Percentiles rank a stretch among this genome's conserved stretches.
These are phyloP conservation scores for Iris pallida DNA, from an alignment of 116 monocot genomes.

Conservation along the genomic window DNA sequence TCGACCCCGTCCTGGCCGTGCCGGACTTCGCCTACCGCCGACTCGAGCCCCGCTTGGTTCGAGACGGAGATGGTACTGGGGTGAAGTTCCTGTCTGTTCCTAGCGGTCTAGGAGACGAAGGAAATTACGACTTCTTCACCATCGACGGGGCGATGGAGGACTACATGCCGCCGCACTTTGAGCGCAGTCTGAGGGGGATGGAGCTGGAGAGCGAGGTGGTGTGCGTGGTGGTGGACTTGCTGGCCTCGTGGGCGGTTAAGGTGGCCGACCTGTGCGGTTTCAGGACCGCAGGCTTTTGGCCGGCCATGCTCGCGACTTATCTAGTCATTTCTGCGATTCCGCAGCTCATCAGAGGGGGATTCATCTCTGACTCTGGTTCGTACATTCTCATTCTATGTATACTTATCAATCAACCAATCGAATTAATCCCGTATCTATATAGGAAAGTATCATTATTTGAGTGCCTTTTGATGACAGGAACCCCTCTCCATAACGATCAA, in stretches of 20 bases:
- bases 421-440: no score
- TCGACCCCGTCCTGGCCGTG: constrained; percentile 30
- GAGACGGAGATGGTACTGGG: neutral
- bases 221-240: constrained; percentile 58
- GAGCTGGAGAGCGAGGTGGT: constrained; percentile 6
- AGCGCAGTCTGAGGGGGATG: constrained; percentile 17
- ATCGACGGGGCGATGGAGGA: constrained; percentile 55
- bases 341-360: constrained; percentile 30
- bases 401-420: no score
- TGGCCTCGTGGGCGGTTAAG: constrained; percentile 62
- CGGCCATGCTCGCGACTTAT: constrained; percentile 63
- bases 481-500: constrained; percentile 1
- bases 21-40: constrained; percentile 58
- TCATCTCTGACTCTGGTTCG: constrained; percentile 46
- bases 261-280: constrained; percentile 34
- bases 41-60: neutral
- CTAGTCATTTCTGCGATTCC: constrained; percentile 43
- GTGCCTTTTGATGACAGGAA: neutral
- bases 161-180: constrained; percentile 43
- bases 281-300: constrained; percentile 60
- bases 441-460: no score
- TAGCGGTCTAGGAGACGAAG: constrained; percentile 11
- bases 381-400: neutral
- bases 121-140: constrained; percentile 24
- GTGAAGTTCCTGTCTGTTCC: constrained; percentile 20